Base-by-base conservation (phyloP, 2,329 filamentous ascomycete genomes). In the Scopulariopsis brevicaulis region DNA sequence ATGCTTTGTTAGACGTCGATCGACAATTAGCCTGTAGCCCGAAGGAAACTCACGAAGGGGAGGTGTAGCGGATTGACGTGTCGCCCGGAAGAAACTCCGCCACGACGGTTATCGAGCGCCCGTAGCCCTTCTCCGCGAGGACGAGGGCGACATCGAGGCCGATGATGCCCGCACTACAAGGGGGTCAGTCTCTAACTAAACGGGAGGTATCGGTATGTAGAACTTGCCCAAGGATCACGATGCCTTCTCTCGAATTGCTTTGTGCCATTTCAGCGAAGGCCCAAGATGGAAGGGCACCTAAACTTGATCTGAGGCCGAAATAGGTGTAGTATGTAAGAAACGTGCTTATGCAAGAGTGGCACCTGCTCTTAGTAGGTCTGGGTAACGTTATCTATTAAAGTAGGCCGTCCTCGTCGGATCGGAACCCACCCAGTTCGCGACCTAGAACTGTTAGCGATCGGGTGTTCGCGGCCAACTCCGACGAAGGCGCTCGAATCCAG, bases 71-170 rank as follows among this genome's bases (percentile, higher is more conserved):
- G 1, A 66, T 59, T 0, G 67, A 65, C 0, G 69, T 71, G 57
- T 76, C 73, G 7, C 73, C 73, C 0, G 73, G 73, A 1, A 74
- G 64, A 56, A 74, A 65, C 58, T 75, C 70, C 11, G 72, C 73
- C 8, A 74, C 60, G 11, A 75, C 64, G 3, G 72, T 74, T 22
- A 69, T 66, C 7, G 62, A 60, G 1, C 59, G 63, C 1, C 67
- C 67, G 22, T 68, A 65, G 48, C 74, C 73, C 25, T 66, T 64
- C 51, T 68, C 62, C 3, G 66, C 63, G 20, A 74, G 68, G 11
- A 70, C 68, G 14, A 71, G 61, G 25, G 71, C 71, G 1, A 73
- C 70, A 54, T 73, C 67, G 6, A 74, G 66, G 56, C 71, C 71
- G 48, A 73, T 71, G 56, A 74, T 70, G 53, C 71, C 72, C 1